Evolutionary conservation across 495 filamentous ascomycete genomes (phyloP).

Genomic region (Pseudoneurospora amorphoporcata): DNA sequence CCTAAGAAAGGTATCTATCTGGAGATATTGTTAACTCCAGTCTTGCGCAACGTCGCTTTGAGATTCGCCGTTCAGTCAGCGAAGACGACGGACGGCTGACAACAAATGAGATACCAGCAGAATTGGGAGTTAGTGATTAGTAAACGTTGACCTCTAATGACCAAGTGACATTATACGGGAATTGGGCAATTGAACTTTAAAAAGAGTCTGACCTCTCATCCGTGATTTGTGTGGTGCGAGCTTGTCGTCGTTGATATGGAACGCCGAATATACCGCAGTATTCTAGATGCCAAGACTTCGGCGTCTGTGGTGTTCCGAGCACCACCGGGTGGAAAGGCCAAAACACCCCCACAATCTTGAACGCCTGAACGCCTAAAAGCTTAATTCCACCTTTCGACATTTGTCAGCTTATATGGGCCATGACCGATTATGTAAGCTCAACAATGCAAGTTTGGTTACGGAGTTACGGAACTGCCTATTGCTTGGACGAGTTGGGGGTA

Average conservation of each 20-base stretch:
- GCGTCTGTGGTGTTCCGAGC: background rate
- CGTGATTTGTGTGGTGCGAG: background rate
- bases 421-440: background rate
- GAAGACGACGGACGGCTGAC: background rate
- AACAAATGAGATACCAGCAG: background rate
- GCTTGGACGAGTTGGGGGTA: background rate
- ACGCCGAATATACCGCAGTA: too few relatives aligned
- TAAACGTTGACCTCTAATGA: background rate
- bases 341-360: background rate
- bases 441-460: background rate
- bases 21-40: background rate
- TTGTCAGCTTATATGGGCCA: background rate
- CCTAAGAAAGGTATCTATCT: background rate
- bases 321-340: background rate
- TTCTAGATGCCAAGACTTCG: background rate
- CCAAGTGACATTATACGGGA: background rate
- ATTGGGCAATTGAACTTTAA: background rate
- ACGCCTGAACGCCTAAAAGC: background rate
- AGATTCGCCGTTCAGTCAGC: background rate
- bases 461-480: background rate
- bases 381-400: background rate
- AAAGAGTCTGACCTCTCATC: background rate
- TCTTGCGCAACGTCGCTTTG: background rate
- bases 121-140: background rate
- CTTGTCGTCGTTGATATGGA: background rate